Evolutionary conservation across 169 alveolate genomes (phyloP), one percentile per base, ranked within the genome.

Genomic region (Plasmodium gaboni): DNA sequence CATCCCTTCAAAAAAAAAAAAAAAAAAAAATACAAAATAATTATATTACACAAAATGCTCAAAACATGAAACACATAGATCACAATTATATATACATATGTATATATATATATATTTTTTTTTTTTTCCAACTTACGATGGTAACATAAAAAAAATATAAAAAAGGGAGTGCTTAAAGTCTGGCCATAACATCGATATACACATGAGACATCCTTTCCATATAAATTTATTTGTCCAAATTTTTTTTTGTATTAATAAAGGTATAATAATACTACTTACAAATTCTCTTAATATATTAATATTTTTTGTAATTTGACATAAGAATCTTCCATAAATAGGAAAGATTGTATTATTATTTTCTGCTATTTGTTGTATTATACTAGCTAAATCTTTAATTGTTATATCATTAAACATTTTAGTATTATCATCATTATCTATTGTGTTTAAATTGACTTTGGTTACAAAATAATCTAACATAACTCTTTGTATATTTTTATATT

Each of bases 171-270:
- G 91, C 64, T 83, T 83, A 60, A 83, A 83, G 26, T 83, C 91
- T 24, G 91, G 17, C 91, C 91, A 83, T 60, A 83, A 57, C 91
- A 83, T 83, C 1, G 80, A 68, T 83, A 83, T 83, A 61, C 91
- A 83, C 91, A 83, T 83, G 32, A 83, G 32, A 19, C 83, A 83
- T 12, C 91, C 91, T 71, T 83, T 83, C 91, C 91, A 83, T 53
- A 83, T 68, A 19, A 83, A 71, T 71, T 83, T 83, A 61, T 83
- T 83, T 59, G 59, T 83, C 91, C 91, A 83, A 13, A 83, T 83
- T 83, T 83, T 83, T 57, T 83, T 83, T 55, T 83, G 91, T 83
- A 83, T 83, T 38, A 83, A 42, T n/a, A 83, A 61, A 24, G 91
- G 91, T 2, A 83, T 83, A n/a, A 83, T 83, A 83, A 83, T 83